These are phyloP conservation scores for Malus orientalis DNA, from an alignment of 306 rosid species.

Conservation along the genomic window DNA sequence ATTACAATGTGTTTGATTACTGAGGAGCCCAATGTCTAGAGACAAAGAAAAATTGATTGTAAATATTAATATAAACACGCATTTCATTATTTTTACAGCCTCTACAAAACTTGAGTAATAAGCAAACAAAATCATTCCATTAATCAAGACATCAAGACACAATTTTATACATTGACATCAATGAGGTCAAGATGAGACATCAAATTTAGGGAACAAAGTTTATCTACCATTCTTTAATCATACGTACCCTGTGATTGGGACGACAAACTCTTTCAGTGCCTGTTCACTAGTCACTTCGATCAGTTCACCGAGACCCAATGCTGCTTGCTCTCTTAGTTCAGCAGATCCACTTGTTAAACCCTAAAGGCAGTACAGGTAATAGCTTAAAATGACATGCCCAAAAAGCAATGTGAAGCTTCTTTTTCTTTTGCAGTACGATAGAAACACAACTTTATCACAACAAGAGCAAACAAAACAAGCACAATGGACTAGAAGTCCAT, in stretches of 20 bases:
- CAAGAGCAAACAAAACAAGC: not conserved
- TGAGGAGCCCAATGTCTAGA: not conserved
- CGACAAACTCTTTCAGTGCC: conserved; percentile 81
- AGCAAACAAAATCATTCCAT: not conserved
- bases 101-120: not conserved
- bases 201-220: not conserved
- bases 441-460: not conserved
- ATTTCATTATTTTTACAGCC: not conserved
- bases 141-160: not conserved
- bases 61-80: not conserved
- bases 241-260: conserved; percentile 87
- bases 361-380: conserved; percentile 24
- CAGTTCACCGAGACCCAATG: conserved; percentile 92
- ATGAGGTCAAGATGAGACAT: not conserved
- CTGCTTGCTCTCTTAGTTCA: conserved; percentile 95
- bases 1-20: not conserved
- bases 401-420: not conserved
- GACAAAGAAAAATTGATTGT: not conserved
- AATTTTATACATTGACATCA: not conserved
- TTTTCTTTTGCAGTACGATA: not conserved
- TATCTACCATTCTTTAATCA: not conserved
- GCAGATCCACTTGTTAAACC: conserved; percentile 93
- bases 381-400: conserved; percentile 4
- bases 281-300: conserved; percentile 91
- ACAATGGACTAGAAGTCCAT: not conserved